Base-by-base conservation (phyloP, 2,329 filamentous ascomycete species). In the Aschersonia sp. region DNA sequence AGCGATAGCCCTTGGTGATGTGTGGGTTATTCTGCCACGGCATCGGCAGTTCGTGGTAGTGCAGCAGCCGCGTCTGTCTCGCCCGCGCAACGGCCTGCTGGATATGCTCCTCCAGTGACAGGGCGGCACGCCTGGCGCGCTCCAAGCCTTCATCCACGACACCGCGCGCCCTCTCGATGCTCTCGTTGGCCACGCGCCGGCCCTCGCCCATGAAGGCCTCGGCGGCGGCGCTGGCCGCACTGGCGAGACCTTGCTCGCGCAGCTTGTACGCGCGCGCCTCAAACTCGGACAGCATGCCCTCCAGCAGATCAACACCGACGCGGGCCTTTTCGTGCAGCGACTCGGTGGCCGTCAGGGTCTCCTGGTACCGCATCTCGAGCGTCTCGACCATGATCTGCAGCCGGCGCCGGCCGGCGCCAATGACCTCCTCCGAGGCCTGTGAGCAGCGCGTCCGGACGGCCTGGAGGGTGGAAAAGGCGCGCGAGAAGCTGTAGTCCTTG, bases 21-120 rank as follows among this genome's bases (percentile, higher is more conserved):
- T 98, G 87, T 2, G 89, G 88, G 66, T 98, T 98, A 59, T 94
- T 83, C 51, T 85, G 78, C 92, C 92, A 98, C 0, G 92, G 92
- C 39, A 84, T 72, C 1, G 92, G 92, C 5, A 98, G 73, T 58
- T 96, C 88, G 44, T 94, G 81, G 67, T 97, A 98, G 51, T 77
- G 76, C 55, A 98, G 84, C 11, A 96, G 73, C 44, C 89, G 87
- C 45, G 87, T 76, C 60, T 94, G 82, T 55, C 83, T 77, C 31
- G 89, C 88, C 49, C 81, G 74, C 22, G 70, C 58, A 48, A 95
- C 79, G 10, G 92, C 90, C 47, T 77, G 75, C 56, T 90, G 83
- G 41, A 98, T 83, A 53, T 85, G 87, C 53, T 92, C 84, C 57
- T 94, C 86, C 30, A 98, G 70, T 6, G 81, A 81, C 57, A 87